Conservation (phyloP, 139 green algal species). For the Coelastrella sp. region DNA sequence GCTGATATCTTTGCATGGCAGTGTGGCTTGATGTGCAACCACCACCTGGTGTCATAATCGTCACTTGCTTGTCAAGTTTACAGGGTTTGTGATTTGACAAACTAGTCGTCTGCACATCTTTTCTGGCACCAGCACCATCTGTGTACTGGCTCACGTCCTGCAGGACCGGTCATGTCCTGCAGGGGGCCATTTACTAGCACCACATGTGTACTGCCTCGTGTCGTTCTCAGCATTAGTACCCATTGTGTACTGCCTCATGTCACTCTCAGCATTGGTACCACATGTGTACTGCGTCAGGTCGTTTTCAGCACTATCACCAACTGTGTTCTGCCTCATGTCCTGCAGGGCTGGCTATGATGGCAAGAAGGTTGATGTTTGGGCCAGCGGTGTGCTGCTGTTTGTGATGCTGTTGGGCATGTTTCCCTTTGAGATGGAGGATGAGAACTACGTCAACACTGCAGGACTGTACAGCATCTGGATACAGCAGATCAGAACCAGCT, state of each 20-base stretch:
- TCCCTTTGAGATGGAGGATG: conserved; percentile 71
- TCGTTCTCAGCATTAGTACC: too few relatives aligned
- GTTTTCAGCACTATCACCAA: not conserved
- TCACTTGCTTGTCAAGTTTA: not conserved
- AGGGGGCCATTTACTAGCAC: too few relatives aligned
- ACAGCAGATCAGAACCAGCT: conserved; percentile 79
- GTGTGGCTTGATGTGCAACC: too few relatives aligned
- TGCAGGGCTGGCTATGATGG: conserved; percentile 65
- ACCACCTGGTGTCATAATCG: not conserved
- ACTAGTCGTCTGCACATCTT: too few relatives aligned
- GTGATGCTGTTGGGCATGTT: conserved; percentile 78
- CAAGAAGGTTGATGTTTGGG: conserved; percentile 71
- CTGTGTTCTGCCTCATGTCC: not conserved
- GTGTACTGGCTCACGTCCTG: too few relatives aligned
- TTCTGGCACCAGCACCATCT: too few relatives aligned
- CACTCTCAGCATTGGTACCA: too few relatives aligned
- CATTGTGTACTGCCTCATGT: too few relatives aligned
- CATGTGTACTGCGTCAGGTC: not conserved
- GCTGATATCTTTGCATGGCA: too few relatives aligned
- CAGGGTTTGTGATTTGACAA: too few relatives aligned
- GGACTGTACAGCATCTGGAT: conserved; percentile 54
- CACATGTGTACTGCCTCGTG: too few relatives aligned
- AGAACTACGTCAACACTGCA: conserved; percentile 75
- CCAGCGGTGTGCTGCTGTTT: conserved; percentile 71
- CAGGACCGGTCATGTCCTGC: too few relatives aligned